Base-by-base conservation (phyloP, 331 rosid genomes). In the Malus hybrid region DNA sequence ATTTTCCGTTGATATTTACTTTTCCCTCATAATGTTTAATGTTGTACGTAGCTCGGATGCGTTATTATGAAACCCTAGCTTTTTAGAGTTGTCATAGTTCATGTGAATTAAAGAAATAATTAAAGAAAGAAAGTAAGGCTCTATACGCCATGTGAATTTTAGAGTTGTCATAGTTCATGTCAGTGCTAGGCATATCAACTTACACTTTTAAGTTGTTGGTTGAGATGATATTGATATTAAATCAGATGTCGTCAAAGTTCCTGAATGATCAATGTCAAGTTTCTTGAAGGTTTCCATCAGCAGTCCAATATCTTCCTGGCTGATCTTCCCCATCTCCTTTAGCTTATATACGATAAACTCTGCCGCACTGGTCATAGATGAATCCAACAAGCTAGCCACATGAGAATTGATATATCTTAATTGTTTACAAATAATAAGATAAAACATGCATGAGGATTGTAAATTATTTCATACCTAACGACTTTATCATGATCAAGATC, bases 271-370 rank as follows among this genome's bases (percentile, higher is more conserved):
- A 71, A 20, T 66, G 73, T 91, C 96, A 69, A 86, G 84, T 70
- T 82, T 77, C 76, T 80, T 80, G 85, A 91, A 91, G 5, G 78
- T 76, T 65, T 91, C 97, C 85, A 88, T 81, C 77, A 89, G 66
- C 64, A 33, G 29, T 76, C 86, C 77, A 62, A 93, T 76, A 76
- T 93, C 93, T 73, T 89, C 86, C 61, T 82, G 77, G 71, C 42
- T 76, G 66, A 91, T 91, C 86, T 87, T 93, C 70, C 88, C 92
- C 97, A 89, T 93, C 83, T 91, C 97, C 87, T 93, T 89, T 81
- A 91, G 85, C 87, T 93, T 89, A 78, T 91, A 89, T 4, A 93
- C n/a, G 39, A 84, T 80, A 79, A 91, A 91, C 85, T 93, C 97
- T 28, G 92, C 87, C 71, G 86, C 82, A 79, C 93, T 89, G 90